phyloP scores from a whole-genome alignment of 2,329 filamentous ascomycete genomes.

The Colletotrichum melonis region DNA sequence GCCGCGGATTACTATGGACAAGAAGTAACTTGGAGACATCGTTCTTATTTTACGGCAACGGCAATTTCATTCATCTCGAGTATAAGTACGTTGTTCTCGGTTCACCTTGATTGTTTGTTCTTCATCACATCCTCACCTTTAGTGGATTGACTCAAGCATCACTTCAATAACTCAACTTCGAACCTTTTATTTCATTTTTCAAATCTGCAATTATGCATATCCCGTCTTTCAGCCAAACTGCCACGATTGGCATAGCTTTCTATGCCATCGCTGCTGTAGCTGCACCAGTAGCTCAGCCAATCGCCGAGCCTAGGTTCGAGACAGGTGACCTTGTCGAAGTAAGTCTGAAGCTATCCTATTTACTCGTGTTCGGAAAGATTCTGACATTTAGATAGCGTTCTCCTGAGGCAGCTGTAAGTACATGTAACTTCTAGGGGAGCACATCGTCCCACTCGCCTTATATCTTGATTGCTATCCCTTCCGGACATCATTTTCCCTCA shows the following conservation, averaged over 20 bases:
- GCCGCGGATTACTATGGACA: not conserved
- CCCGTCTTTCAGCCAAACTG: conserved; percentile 10
- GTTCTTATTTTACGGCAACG: too few species aligned
- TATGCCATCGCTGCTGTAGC: conserved; percentile 19
- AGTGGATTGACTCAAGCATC: not conserved
- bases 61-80: not conserved
- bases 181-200: not conserved
- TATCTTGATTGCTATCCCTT: too few species aligned
- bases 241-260: conserved; percentile 21
- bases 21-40: too few species aligned
- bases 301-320: not conserved
- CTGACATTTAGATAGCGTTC: conserved; percentile 2
- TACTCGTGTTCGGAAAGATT: too few species aligned
- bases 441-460: too few species aligned
- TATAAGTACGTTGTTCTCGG: conserved; percentile 10
- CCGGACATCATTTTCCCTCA: not conserved
- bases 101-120: not conserved
- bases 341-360: not conserved
- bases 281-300: conserved; percentile 4
- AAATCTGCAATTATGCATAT: conserved; percentile 15
- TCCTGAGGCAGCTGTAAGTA: conserved; percentile 21
- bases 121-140: not conserved
- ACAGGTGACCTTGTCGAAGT: not conserved
- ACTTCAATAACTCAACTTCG: not conserved
- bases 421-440: too few species aligned